phyloP scores from a whole-genome alignment of 2,329 filamentous ascomycete species.

The Camptophora hylomeconis region DNA sequence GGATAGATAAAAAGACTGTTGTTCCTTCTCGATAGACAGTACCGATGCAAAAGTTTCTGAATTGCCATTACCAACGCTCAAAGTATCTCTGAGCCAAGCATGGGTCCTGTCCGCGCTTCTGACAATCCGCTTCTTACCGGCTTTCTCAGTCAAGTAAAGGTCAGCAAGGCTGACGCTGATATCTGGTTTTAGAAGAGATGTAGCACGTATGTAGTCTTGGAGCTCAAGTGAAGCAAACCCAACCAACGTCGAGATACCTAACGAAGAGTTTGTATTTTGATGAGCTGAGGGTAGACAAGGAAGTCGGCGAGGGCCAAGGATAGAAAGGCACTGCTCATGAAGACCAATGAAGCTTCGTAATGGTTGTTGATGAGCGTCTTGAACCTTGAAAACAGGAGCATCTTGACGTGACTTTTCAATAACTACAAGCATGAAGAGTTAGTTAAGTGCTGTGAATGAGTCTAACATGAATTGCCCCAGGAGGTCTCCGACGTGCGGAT shows the following conservation, averaged over 20 bases:
- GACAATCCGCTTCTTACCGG: constrained; percentile 58
- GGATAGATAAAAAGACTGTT: constrained; percentile 70
- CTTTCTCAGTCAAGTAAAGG: constrained; percentile 44
- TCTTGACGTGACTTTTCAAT: constrained; percentile 42
- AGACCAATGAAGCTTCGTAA: constrained; percentile 68
- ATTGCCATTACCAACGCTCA: constrained; percentile 21
- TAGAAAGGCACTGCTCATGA: constrained; percentile 49
- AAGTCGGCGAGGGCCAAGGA: constrained; percentile 66
- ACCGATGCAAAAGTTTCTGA: constrained; percentile 45
- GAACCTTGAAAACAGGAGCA: constrained; percentile 40
- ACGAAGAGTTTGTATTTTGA: constrained; percentile 54
- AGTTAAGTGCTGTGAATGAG: too few species aligned
- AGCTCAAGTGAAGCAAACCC: constrained; percentile 64
- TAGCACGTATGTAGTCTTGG: constrained; percentile 54
- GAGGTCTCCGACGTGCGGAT: too few species aligned
- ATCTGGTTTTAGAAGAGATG: constrained; percentile 59
- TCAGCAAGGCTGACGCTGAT: constrained; percentile 70
- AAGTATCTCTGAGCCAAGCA: constrained; percentile 61
- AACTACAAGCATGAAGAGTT: constrained; percentile 36
- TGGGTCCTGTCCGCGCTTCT: constrained; percentile 83
- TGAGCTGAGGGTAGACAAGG: constrained; percentile 59
- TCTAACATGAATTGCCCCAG: too few species aligned
- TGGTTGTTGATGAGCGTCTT: too few species aligned
- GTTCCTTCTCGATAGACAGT: constrained; percentile 58
- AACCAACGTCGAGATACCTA: constrained; percentile 74